These are phyloP conservation scores for Neospermospora avenae DNA, from an alignment of 2,329 filamentous ascomycete species.

Conservation along the genomic window DNA sequence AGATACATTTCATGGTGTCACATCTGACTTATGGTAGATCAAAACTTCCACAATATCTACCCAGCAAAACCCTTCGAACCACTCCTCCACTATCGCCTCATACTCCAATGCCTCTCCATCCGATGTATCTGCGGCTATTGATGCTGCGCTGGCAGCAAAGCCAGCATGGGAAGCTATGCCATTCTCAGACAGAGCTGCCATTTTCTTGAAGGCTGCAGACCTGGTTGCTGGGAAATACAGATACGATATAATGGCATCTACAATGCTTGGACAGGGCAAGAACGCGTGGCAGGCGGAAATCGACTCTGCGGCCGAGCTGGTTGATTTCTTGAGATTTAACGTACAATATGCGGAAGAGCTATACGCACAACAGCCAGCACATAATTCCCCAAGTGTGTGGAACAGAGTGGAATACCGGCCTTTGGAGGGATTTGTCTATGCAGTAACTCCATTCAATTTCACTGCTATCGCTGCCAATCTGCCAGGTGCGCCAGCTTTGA, in stretches of 20 bases:
- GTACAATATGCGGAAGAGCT: conserved; percentile 91
- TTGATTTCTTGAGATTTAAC: conserved; percentile 91
- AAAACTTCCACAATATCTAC: conserved; percentile 62
- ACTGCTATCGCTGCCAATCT: conserved; percentile 92
- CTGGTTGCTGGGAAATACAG: conserved; percentile 88
- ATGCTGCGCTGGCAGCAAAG: conserved; percentile 82
- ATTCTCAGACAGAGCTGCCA: conserved; percentile 84
- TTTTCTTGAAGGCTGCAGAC: conserved; percentile 96
- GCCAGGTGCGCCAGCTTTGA: conserved; percentile 74
- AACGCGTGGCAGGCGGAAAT: conserved; percentile 99
- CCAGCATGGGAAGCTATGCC: conserved; percentile 80
- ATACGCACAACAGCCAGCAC: conserved; percentile 80
- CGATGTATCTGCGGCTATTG: conserved; percentile 77
- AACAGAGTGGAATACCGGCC: conserved; percentile 88
- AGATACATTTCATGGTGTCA: neutral
- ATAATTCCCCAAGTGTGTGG: conserved; percentile 83
- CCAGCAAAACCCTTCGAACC: conserved; percentile 81
- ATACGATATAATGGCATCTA: conserved; percentile 94
- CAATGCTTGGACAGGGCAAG: conserved; percentile 96
- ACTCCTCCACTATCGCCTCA: conserved; percentile 71
- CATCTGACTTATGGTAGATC: conserved; percentile 46
- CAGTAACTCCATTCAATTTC: conserved; percentile 94
- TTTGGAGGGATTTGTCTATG: conserved; percentile 93
- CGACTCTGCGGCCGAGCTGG: conserved; percentile 86
- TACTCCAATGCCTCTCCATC: conserved; percentile 78